These are phyloP conservation scores for Lasiodiplodia sp. DNA, from an alignment of 2,329 filamentous ascomycete species.

Conservation along the genomic window DNA sequence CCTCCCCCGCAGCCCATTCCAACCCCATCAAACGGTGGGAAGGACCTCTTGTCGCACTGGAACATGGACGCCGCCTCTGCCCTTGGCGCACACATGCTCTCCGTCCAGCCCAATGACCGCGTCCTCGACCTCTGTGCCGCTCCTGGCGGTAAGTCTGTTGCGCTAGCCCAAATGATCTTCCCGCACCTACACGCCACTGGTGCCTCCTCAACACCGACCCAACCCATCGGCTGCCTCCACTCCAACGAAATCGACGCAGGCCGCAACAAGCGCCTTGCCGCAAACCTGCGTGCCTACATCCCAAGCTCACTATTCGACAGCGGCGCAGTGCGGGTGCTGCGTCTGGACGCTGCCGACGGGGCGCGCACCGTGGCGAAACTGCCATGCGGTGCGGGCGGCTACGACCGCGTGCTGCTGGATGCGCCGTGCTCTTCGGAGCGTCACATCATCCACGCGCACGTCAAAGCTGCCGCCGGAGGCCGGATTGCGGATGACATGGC, in stretches of 20 bases:
- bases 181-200: conserved; percentile 29
- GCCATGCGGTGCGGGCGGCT: conserved; percentile 42
- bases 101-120: conserved; percentile 45
- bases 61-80: conserved; percentile 38
- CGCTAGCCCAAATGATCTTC: conserved; percentile 44
- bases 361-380: conserved; percentile 34
- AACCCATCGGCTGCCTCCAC: conserved; percentile 41
- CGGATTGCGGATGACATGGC: conserved; percentile 46
- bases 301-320: conserved; percentile 33
- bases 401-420: conserved; percentile 52
- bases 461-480: conserved; percentile 41
- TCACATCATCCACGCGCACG: conserved; percentile 49
- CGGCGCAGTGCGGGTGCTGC: conserved; percentile 34
- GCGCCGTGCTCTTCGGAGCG: conserved; percentile 52
- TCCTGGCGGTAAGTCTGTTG: conserved; percentile 47
- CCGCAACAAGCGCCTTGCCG: conserved; percentile 44
- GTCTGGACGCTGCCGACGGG: conserved; percentile 35
- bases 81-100: conserved; percentile 42
- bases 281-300: conserved; percentile 37
- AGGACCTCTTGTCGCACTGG: conserved; percentile 39
- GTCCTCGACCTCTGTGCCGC: conserved; percentile 53
- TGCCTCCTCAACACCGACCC: background rate
- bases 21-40: conserved; percentile 1
- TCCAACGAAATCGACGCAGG: conserved; percentile 46
- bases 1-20: conserved; percentile 33